Evolutionary conservation across 1,284 basidiomycete genomes (phyloP).

Genomic region (Cryptococcus deneoformans): DNA sequence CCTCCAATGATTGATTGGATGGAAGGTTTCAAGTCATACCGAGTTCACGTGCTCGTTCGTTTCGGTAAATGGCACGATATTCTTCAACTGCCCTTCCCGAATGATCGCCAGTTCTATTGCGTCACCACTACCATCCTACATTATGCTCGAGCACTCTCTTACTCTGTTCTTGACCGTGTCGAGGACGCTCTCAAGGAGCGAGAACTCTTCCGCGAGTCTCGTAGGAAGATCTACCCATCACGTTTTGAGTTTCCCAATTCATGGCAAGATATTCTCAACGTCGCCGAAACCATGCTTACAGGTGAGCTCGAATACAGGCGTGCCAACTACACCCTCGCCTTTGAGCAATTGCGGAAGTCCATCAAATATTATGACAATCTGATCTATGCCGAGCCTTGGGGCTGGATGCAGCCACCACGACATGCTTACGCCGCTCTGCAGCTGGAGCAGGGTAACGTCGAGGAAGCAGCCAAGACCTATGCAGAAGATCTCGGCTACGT

Average conservation of each 20-base stretch:
- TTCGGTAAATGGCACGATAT: conserved; percentile 44
- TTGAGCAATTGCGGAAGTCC: conserved; percentile 27
- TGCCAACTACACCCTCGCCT: conserved; percentile 28
- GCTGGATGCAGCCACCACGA: conserved; percentile 43
- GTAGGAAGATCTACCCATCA: conserved; percentile 8
- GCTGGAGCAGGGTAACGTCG: conserved; percentile 36
- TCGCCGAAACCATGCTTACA: conserved; percentile 37
- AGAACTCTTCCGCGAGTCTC: conserved; percentile 12
- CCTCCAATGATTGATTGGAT: no score
- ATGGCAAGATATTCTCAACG: conserved; percentile 25
- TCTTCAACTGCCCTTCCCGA: conserved; percentile 20
- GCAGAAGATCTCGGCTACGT: conserved; percentile 40
- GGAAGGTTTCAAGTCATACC: no score
- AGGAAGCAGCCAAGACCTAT: conserved; percentile 31
- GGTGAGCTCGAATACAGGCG: conserved; percentile 43
- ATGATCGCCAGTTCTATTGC: conserved; percentile 28
- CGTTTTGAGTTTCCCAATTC: conserved; percentile 37
- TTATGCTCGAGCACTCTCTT: conserved; percentile 37
- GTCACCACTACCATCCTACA: conserved; percentile 31
- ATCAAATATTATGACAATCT: conserved; percentile 35
- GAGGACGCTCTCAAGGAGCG: conserved; percentile 20
- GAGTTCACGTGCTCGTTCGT: conserved; percentile 33
- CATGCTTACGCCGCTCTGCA: conserved; percentile 43
- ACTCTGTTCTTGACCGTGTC: conserved; percentile 23
- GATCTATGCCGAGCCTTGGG: conserved; percentile 43